phyloP scores from a whole-genome alignment of 257 asterid species.

The Forsythia viridissima region DNA sequence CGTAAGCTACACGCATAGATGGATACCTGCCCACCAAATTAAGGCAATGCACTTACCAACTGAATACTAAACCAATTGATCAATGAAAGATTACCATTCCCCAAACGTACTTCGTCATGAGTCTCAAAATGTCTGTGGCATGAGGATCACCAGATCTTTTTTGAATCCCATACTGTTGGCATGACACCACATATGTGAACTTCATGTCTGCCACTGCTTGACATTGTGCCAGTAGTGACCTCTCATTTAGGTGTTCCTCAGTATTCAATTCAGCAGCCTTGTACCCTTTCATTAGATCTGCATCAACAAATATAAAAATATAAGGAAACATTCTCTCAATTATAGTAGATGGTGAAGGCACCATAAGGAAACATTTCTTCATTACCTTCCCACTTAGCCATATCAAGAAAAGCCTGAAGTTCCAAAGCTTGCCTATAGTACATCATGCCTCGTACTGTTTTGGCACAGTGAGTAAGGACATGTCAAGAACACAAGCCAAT shows the following conservation, averaged over 20 bases:
- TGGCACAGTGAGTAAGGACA: constrained; percentile 13
- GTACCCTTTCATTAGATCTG: constrained; percentile 93
- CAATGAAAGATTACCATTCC: constrained; percentile 22
- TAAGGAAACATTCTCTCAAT: constrained; percentile 15
- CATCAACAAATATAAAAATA: constrained; percentile 24
- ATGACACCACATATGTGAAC: constrained; percentile 90
- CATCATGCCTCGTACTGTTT: constrained; percentile 96
- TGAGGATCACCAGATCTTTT: constrained; percentile 82
- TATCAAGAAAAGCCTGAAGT: constrained; percentile 96
- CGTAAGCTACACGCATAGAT: constrained; percentile 93
- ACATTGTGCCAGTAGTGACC: constrained; percentile 76
- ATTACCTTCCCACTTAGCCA: constrained; percentile 93
- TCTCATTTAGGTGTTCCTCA: constrained; percentile 66
- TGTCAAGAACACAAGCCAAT: constrained; percentile 18
- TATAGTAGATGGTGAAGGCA: constrained; percentile 13
- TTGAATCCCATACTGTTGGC: constrained; percentile 88
- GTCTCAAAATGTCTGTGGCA: constrained; percentile 85
- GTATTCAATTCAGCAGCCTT: constrained; percentile 73
- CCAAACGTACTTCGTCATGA: constrained; percentile 76
- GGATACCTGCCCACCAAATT: constrained; percentile 74
- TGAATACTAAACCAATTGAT: constrained; percentile 21
- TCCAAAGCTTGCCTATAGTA: constrained; percentile 97
- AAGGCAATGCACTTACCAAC: constrained; percentile 22
- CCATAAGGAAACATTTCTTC: constrained; percentile 15
- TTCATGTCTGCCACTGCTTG: constrained; percentile 96